Conservation (phyloP, 2,329 filamentous ascomycete genomes). For the Neonectria magnoliae region DNA sequence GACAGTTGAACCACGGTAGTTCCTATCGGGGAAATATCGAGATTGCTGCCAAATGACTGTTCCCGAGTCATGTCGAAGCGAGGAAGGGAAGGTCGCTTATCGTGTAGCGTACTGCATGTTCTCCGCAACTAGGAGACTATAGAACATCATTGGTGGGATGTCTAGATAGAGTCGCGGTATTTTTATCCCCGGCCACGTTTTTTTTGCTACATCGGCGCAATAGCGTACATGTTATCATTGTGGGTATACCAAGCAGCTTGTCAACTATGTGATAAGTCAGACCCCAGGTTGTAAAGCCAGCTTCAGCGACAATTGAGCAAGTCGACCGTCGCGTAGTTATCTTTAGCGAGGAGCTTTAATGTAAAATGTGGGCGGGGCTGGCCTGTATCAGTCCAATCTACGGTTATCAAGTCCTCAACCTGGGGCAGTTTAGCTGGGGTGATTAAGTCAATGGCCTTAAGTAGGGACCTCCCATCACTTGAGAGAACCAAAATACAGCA, state of each 20-base stretch:
- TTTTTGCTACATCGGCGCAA: no score
- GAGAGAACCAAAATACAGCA: neutral
- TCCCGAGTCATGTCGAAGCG: neutral
- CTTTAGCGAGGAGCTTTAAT: neutral
- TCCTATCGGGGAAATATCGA: neutral
- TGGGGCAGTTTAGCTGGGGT: neutral
- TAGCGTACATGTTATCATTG: no score
- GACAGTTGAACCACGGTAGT: neutral
- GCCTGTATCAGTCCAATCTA: neutral
- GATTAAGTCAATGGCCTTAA: neutral
- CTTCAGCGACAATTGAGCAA: neutral
- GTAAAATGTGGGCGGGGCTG: neutral
- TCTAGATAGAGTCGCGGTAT: neutral
- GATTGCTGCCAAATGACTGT: neutral
- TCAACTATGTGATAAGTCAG: no score
- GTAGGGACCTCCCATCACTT: neutral
- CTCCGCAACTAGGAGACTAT: neutral
- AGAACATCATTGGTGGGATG: neutral
- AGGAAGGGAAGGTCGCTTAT: neutral
- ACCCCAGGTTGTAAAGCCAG: neutral
- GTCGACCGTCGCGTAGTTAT: neutral
- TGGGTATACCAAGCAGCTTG: neutral
- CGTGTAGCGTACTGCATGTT: neutral
- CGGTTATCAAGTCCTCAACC: neutral
- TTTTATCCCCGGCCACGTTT: neutral